phyloP scores from a whole-genome alignment of 2,329 filamentous ascomycete genomes.

The Fusarium sp. region DNA sequence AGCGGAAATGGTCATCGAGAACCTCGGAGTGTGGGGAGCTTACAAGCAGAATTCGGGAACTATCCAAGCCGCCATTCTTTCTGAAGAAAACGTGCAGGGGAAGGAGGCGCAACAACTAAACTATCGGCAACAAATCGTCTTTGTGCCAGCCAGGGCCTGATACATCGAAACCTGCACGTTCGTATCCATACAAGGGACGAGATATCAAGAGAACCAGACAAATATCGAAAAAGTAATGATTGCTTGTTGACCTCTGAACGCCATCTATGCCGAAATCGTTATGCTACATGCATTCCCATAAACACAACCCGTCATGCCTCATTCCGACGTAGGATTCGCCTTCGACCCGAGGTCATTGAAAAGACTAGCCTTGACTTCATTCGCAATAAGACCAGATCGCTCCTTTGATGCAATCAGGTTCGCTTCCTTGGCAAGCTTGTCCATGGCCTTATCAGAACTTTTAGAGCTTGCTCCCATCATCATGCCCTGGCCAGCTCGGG shows the following conservation, averaged over 20 bases:
- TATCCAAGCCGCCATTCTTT: not conserved
- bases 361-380: conserved; percentile 71
- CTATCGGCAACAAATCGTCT: not conserved
- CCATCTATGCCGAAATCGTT: conserved; percentile 44
- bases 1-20: conserved; percentile 1
- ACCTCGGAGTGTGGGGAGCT: not conserved
- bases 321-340: conserved; percentile 26
- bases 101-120: not conserved
- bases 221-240: conserved; percentile 4
- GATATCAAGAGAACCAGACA: not conserved
- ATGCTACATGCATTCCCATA: conserved; percentile 39
- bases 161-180: not conserved
- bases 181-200: not conserved
- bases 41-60: not conserved
- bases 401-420: conserved; percentile 71
- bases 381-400: conserved; percentile 69
- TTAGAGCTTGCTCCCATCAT: conserved; percentile 42
- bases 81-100: not conserved
- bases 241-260: conserved; percentile 44
- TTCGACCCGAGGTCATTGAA: conserved; percentile 60
- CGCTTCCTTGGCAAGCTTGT: conserved; percentile 70
- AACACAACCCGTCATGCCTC: conserved; percentile 21
- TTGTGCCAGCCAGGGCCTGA: too few relatives aligned
- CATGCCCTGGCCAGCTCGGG: conserved; percentile 43
- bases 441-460: conserved; percentile 60